Percentiles rank a stretch among this genome's conserved stretches.
These are phyloP conservation scores for Podospora pseudopauciseta DNA, from an alignment of 495 filamentous ascomycete genomes.

Conservation along the genomic window DNA sequence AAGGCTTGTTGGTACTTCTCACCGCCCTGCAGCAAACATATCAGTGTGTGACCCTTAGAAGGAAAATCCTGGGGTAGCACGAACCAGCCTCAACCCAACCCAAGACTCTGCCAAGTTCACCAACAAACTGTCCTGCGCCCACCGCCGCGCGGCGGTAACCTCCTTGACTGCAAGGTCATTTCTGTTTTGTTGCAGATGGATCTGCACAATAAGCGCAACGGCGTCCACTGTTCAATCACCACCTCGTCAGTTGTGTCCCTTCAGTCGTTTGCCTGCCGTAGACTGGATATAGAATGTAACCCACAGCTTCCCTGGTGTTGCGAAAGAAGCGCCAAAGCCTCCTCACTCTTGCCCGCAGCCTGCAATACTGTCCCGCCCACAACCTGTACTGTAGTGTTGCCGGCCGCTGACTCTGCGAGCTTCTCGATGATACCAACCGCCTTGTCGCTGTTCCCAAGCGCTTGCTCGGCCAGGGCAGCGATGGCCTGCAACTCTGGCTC, in stretches of 20 bases:
- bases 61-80: constrained; percentile 27
- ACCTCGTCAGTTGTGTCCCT: background rate
- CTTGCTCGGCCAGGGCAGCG: constrained; percentile 69
- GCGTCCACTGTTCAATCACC: constrained; percentile 46
- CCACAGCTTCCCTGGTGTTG: constrained; percentile 87
- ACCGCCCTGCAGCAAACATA: constrained; percentile 60
- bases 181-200: constrained; percentile 86
- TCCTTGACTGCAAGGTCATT: constrained; percentile 87
- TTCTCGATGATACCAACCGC: constrained; percentile 62
- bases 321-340: constrained; percentile 71
- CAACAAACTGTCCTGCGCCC: constrained; percentile 91
- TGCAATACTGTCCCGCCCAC: constrained; percentile 74
- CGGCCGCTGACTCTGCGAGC: constrained; percentile 59
- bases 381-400: constrained; percentile 79
- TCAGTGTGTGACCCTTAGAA: constrained; percentile 1
- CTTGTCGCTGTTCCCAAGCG: constrained; percentile 53
- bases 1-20: constrained; percentile 96
- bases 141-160: constrained; percentile 81
- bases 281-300: constrained; percentile 28
- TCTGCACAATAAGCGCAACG: constrained; percentile 78
- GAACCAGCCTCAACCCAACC: constrained; percentile 83
- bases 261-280: background rate
- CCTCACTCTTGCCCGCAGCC: constrained; percentile 71
- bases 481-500: constrained; percentile 76
- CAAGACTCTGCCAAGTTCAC: constrained; percentile 95